Evolutionary conservation across 163 green algal species (phyloP), one percentile per base, ranked within the genome.

Genomic region (Chlorella variabilis): DNA sequence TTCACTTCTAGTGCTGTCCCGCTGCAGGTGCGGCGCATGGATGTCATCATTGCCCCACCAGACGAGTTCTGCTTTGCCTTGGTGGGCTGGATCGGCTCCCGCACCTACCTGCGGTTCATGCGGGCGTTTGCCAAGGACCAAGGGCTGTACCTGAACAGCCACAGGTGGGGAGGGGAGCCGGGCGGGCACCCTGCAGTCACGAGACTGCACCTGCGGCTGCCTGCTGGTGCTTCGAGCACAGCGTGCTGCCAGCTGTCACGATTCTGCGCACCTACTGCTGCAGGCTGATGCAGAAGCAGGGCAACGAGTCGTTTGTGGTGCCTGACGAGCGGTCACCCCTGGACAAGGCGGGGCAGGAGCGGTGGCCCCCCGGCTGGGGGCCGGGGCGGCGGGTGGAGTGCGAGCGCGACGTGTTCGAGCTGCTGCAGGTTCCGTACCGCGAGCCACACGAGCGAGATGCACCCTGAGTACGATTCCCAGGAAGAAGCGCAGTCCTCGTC

Each of bases 391-490:
- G 7, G 9, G 42, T 81, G 21, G 38, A 63, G 58, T 39, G 23
- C 36, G 66, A 88, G 63, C 8, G n/a, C 33, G 79, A 88, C 75
- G 65, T 88, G 27, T 86, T 88, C 27, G 79, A 88, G 75, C 75
- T 88, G 63, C 69, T 85, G 23, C 36, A 27, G 11, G 17, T 88
- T 5, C 78, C 80, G 1, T 88, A 84, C 62, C 58, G 71, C 3
- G 58, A 81, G 75, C 84, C 84, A 1, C 23, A 68, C 18, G 75
- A 84, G 70, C 68, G 84, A 13, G 78, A 88, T 67, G 59, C 59
- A 67, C 59, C 59, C 59, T 67, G 59, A 67, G 15, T n/a, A n/a
- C n/a, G n/a, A n/a, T n/a, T n/a, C n/a, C n/a, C n/a, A n/a, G n/a
- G n/a, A n/a, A n/a, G n/a, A n/a, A n/a, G n/a, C n/a, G n/a, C n/a